Conservation (phyloP, 495 filamentous ascomycete species). For the Tetracladium setigerum region DNA sequence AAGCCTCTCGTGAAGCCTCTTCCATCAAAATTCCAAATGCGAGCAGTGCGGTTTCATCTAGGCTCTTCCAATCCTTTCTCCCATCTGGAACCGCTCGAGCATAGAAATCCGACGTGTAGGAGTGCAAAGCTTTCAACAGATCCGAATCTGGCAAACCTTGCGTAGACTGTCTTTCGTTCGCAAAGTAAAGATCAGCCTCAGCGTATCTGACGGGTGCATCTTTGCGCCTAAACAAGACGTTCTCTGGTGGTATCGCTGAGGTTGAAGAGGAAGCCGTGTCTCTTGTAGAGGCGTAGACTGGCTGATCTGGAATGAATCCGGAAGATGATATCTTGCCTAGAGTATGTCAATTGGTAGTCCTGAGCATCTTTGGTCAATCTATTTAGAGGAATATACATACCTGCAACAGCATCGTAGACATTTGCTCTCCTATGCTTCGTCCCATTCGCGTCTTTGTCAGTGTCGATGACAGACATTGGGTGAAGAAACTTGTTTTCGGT, state of each 20-base stretch:
- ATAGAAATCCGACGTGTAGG: conserved; percentile 70
- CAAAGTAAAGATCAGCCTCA: conserved; percentile 67
- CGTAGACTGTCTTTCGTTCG: conserved; percentile 32
- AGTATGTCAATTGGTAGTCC: neutral
- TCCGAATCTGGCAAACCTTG: conserved; percentile 58
- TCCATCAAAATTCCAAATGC: conserved; percentile 78
- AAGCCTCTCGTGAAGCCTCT: conserved; percentile 54
- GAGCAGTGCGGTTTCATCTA: conserved; percentile 82
- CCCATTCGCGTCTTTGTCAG: conserved; percentile 1
- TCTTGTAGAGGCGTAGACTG: conserved; percentile 34
- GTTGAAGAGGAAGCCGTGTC: conserved; percentile 46
- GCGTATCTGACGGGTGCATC: conserved; percentile 55
- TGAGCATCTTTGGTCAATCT: neutral
- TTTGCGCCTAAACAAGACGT: conserved; percentile 60
- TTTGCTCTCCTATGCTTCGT: conserved; percentile 35
- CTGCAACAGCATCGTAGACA: conserved; percentile 76
- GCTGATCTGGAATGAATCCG: conserved; percentile 32
- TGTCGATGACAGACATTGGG: neutral
- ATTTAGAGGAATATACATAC: conserved; percentile 32
- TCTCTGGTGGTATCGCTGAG: conserved; percentile 57
- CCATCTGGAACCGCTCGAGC: conserved; percentile 17
- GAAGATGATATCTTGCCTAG: conserved; percentile 28
- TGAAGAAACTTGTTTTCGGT: conserved; percentile 1
- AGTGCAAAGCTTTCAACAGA: conserved; percentile 68
- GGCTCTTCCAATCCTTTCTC: conserved; percentile 41